These are phyloP conservation scores for Calocera cornea DNA, from an alignment of 768 basidiomycete genomes.

Conservation along the genomic window DNA sequence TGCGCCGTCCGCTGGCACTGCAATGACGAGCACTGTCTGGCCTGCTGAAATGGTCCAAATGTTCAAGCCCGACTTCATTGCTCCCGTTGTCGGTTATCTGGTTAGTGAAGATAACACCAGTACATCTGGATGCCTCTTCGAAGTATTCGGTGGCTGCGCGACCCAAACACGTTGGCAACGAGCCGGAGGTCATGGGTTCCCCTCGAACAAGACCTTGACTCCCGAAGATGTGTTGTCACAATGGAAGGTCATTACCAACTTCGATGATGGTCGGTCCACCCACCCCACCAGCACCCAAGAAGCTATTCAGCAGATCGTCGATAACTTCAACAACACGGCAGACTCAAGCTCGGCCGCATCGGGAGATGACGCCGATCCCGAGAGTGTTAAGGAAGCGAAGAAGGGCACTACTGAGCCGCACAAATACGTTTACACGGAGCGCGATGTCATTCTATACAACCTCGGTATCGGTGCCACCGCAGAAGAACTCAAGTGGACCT, in stretches of 20 bases:
- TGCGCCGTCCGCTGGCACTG: constrained; percentile 77
- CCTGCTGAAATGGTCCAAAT: constrained; percentile 76
- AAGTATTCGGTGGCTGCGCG: constrained; percentile 82
- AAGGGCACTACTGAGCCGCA: constrained; percentile 36
- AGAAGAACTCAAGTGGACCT: constrained; percentile 83
- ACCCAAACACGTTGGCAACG: constrained; percentile 90
- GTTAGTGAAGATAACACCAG: constrained; percentile 66
- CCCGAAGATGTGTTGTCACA: constrained; percentile 70
- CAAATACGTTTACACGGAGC: constrained; percentile 67
- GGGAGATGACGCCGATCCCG: constrained; percentile 67
- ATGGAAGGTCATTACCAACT: constrained; percentile 75
- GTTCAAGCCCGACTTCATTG: constrained; percentile 88
- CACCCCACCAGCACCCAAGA: constrained; percentile 64
- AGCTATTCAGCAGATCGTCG: constrained; percentile 56
- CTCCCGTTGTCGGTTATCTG: constrained; percentile 85
- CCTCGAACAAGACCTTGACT: constrained; percentile 53
- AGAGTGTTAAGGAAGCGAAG: constrained; percentile 74
- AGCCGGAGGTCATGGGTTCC: constrained; percentile 76
- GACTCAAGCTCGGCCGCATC: constrained; percentile 31
- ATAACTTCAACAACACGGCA: constrained; percentile 41
- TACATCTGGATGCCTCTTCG: constrained; percentile 65
- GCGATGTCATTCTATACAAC: constrained; percentile 90
- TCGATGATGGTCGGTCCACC: constrained; percentile 74
- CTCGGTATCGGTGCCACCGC: constrained; percentile 88
- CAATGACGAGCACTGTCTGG: constrained; percentile 82